These are phyloP conservation scores for Dendrobium catenatum DNA, from an alignment of 106 monocot genomes.

Conservation along the genomic window DNA sequence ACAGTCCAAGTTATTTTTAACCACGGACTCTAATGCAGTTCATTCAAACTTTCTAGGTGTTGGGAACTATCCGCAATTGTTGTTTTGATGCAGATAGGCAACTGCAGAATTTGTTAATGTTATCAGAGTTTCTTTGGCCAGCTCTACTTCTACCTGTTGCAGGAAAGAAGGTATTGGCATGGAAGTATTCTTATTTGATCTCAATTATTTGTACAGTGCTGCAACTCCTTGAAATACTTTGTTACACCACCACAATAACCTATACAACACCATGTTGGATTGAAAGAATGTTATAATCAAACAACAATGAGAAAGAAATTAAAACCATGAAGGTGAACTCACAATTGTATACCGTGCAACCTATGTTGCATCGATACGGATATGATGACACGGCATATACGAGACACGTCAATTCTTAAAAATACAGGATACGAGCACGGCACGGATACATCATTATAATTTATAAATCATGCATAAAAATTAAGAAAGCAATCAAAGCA, in stretches of 20 bases:
- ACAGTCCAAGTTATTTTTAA: background rate
- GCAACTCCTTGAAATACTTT: background rate
- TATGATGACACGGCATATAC: too few relatives aligned
- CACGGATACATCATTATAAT: too few relatives aligned
- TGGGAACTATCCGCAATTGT: constrained; percentile 85
- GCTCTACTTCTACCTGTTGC: constrained; percentile 90
- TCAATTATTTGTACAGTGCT: background rate
- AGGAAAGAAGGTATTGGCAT: constrained; percentile 64
- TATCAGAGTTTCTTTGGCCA: constrained; percentile 98
- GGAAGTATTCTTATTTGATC: background rate
- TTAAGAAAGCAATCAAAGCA: too few relatives aligned
- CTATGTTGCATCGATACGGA: too few relatives aligned
- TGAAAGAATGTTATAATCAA: background rate
- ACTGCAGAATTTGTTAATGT: constrained; percentile 62
- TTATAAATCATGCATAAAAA: too few relatives aligned
- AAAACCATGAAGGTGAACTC: too few relatives aligned
- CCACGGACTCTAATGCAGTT: background rate
- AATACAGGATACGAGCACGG: too few relatives aligned
- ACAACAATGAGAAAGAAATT: too few relatives aligned
- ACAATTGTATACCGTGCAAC: too few relatives aligned
- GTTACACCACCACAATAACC: background rate
- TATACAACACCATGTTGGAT: background rate
- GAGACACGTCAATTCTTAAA: too few relatives aligned
- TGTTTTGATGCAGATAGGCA: constrained; percentile 96
- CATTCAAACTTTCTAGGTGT: constrained; percentile 36